These are phyloP conservation scores for Fremontodendron californicum DNA, from an alignment of 345 rosid species.

Conservation along the genomic window DNA sequence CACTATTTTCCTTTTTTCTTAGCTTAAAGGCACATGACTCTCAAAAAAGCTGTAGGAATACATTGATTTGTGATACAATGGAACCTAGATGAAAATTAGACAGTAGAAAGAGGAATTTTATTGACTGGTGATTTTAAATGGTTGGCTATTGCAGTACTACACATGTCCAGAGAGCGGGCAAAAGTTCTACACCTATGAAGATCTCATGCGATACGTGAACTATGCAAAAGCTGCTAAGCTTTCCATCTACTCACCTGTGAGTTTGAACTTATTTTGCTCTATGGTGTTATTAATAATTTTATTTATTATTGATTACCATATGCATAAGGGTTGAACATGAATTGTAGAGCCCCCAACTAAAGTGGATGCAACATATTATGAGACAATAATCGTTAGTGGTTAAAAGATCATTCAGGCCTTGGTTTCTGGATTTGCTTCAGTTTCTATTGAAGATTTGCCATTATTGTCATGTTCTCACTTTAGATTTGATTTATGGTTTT, in stretches of 20 bases:
- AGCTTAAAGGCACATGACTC: neutral
- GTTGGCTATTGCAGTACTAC: slow-evolving; percentile 24
- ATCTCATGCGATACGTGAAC: slow-evolving; percentile 30
- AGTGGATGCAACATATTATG: neutral
- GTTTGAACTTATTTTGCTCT: slow-evolving; percentile 12
- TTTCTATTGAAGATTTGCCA: neutral
- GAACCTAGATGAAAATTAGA: neutral
- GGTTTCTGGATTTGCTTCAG: neutral
- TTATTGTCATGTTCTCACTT: neutral
- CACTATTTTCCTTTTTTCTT: neutral
- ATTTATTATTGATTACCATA: neutral
- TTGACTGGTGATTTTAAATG: slow-evolving; percentile 7
- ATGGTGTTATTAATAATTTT: neutral
- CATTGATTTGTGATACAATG: neutral
- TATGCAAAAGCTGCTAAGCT: slow-evolving; percentile 22
- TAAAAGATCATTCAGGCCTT: neutral
- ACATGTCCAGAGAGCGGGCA: slow-evolving; percentile 21
- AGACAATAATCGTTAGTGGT: neutral
- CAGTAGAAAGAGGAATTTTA: neutral
- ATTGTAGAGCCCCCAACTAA: neutral
- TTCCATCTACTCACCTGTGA: slow-evolving; percentile 26
- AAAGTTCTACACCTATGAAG: slow-evolving; percentile 18
- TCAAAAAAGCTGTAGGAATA: neutral
- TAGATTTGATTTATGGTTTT: neutral
- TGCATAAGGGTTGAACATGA: neutral